Conservation (phyloP, 306 rosid species). For the Cicer yamashitae region DNA sequence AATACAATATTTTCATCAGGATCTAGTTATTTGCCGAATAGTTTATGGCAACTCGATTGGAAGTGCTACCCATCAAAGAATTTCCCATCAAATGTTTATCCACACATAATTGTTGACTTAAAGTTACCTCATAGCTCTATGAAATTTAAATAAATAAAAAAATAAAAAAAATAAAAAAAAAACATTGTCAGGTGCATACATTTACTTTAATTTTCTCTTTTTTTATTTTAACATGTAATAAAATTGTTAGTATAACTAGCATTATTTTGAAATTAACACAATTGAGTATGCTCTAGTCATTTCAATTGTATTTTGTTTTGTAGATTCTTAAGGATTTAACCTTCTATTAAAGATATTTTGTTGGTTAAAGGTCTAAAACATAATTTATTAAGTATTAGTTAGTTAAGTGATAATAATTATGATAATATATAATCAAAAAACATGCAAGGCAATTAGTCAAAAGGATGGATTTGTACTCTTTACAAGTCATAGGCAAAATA, state of each 20-base stretch:
- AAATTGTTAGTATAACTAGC: background rate
- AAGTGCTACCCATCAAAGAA: conserved; percentile 23
- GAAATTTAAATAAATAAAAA: too few species aligned
- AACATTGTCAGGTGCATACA: conserved; percentile 21
- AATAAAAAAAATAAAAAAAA: too few species aligned
- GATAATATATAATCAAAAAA: too few species aligned
- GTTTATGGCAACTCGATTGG: conserved; percentile 41
- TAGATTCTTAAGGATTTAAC: conserved; percentile 32
- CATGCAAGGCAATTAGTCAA: conserved; percentile 28
- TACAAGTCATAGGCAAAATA: background rate
- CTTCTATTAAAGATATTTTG: too few species aligned
- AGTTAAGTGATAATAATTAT: too few species aligned
- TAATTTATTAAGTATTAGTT: too few species aligned
- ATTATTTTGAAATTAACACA: background rate
- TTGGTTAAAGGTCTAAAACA: too few species aligned
- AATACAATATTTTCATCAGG: background rate
- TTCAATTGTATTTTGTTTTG: background rate
- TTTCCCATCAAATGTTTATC: conserved; percentile 25
- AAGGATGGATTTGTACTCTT: conserved; percentile 27
- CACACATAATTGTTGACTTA: conserved; percentile 5
- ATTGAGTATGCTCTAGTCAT: background rate
- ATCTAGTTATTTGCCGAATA: conserved; percentile 34
- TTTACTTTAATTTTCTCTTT: background rate
- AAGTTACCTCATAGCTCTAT: conserved; percentile 24
- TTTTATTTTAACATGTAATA: background rate